These are phyloP conservation scores for Pistacia atlantica DNA, from an alignment of 345 rosid genomes.

Conservation along the genomic window DNA sequence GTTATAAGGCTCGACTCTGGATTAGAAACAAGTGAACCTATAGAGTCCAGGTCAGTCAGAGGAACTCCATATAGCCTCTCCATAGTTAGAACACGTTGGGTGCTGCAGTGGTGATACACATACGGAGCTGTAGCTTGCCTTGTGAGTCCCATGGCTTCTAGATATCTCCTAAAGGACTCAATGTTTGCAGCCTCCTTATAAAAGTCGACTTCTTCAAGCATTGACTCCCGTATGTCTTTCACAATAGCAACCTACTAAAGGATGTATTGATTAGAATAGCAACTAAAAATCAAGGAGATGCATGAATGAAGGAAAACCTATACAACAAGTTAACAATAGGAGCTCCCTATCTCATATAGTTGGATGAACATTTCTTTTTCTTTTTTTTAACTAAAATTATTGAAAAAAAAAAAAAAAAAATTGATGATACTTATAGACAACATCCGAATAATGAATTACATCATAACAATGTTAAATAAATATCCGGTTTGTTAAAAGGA, in stretches of 20 bases:
- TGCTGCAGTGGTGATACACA: slow-evolving; percentile 87
- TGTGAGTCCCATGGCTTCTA: slow-evolving; percentile 82
- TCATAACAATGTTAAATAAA: neutral
- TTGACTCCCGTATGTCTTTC: slow-evolving; percentile 87
- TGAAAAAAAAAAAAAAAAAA: neutral
- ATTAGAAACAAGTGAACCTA: slow-evolving; percentile 82
- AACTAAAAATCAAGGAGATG: neutral
- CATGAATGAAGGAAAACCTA: slow-evolving; percentile 1
- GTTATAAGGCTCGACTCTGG: slow-evolving; percentile 92
- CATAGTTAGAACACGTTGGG: slow-evolving; percentile 81
- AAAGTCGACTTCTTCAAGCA: slow-evolving; percentile 99
- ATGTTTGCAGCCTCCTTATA: slow-evolving; percentile 84
- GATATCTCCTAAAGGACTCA: slow-evolving; percentile 78
- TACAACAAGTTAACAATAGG: neutral
- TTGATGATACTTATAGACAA: neutral
- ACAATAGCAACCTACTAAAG: slow-evolving; percentile 76
- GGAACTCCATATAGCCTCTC: slow-evolving; percentile 99
- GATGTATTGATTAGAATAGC: slow-evolving; percentile 21
- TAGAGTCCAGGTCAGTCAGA: slow-evolving; percentile 91
- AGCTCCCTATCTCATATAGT: neutral
- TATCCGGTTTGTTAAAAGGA: neutral
- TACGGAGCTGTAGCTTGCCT: slow-evolving; percentile 94
- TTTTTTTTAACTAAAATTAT: neutral
- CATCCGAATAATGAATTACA: neutral
- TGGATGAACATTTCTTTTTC: neutral